phyloP scores from a whole-genome alignment of 225 moss, liverwort and hornwort genomes.

The Physcomitrium patens region DNA sequence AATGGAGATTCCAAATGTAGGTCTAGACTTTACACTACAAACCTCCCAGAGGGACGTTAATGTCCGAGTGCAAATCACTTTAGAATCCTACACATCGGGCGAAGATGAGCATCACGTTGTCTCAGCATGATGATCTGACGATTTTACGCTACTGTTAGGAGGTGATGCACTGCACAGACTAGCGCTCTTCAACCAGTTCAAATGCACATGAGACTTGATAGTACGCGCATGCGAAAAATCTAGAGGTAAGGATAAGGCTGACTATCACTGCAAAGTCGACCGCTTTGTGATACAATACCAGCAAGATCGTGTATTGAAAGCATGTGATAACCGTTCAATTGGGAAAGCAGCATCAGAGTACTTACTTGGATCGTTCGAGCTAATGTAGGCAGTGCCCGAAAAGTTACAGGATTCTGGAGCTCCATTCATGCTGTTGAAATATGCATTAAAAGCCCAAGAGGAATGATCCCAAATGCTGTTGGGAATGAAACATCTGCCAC shows the following conservation, averaged over 20 bases:
- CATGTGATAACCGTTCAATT: background rate
- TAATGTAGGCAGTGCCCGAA: slow-evolving; percentile 58
- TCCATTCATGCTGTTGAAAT: slow-evolving; percentile 50
- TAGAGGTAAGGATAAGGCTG: background rate
- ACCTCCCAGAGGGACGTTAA: background rate
- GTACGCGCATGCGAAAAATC: background rate
- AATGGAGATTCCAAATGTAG: background rate
- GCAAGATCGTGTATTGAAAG: slow-evolving; percentile 12
- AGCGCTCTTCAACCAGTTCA: no score
- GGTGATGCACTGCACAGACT: no score
- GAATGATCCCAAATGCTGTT: slow-evolving; percentile 57
- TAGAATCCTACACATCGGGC: background rate
- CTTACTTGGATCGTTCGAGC: slow-evolving; percentile 54
- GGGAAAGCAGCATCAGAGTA: slow-evolving; percentile 2
- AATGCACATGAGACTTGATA: no score
- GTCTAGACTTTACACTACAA: background rate
- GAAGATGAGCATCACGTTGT: background rate
- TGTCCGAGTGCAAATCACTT: background rate
- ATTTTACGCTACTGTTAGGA: background rate
- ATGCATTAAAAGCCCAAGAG: slow-evolving; percentile 65
- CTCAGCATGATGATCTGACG: background rate
- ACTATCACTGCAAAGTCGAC: background rate
- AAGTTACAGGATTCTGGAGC: slow-evolving; percentile 61
- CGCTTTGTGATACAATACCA: slow-evolving; percentile 3
- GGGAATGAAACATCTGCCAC: slow-evolving; percentile 44